Percentiles rank a stretch among this genome's conserved stretches.
These are phyloP conservation scores for Corylus americana DNA, from an alignment of 306 rosid species.

Conservation along the genomic window DNA sequence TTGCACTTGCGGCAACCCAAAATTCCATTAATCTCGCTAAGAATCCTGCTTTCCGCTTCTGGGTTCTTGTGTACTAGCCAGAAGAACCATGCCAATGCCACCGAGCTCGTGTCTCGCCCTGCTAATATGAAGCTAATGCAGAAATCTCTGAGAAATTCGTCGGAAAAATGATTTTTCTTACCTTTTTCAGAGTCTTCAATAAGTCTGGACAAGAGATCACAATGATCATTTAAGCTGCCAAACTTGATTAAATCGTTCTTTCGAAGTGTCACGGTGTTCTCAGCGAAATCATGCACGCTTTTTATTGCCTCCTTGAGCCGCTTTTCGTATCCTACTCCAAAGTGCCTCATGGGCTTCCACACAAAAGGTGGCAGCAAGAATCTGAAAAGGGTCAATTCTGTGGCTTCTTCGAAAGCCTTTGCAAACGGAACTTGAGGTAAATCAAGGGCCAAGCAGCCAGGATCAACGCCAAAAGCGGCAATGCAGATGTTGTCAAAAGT, in stretches of 20 bases:
- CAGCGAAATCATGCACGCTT: constrained; percentile 36
- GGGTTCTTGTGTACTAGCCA: constrained; percentile 40
- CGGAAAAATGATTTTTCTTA: constrained; percentile 5
- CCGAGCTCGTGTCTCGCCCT: constrained; percentile 56
- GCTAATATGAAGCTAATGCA: constrained; percentile 46
- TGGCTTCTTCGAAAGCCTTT: constrained; percentile 22
- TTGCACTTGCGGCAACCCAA: background rate
- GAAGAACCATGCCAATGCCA: constrained; percentile 55
- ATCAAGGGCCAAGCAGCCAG: constrained; percentile 41
- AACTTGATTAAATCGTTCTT: constrained; percentile 18
- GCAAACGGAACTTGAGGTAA: constrained; percentile 21
- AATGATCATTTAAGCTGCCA: constrained; percentile 15
- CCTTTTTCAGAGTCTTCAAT: background rate
- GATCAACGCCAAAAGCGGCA: constrained; percentile 42
- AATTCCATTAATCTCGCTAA: constrained; percentile 25
- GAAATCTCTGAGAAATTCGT: constrained; percentile 40
- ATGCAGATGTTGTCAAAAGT: constrained; percentile 49
- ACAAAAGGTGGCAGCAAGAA: constrained; percentile 5
- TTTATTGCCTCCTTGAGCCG: constrained; percentile 13
- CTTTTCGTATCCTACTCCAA: constrained; percentile 21
- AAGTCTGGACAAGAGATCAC: constrained; percentile 45
- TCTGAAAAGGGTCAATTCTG: constrained; percentile 3
- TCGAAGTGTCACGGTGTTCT: constrained; percentile 18
- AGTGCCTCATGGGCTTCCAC: constrained; percentile 11
- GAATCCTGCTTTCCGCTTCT: constrained; percentile 29